Base-by-base conservation (phyloP, 108 stramenopile genomes). In the Pseudonitzschia multistriata region DNA sequence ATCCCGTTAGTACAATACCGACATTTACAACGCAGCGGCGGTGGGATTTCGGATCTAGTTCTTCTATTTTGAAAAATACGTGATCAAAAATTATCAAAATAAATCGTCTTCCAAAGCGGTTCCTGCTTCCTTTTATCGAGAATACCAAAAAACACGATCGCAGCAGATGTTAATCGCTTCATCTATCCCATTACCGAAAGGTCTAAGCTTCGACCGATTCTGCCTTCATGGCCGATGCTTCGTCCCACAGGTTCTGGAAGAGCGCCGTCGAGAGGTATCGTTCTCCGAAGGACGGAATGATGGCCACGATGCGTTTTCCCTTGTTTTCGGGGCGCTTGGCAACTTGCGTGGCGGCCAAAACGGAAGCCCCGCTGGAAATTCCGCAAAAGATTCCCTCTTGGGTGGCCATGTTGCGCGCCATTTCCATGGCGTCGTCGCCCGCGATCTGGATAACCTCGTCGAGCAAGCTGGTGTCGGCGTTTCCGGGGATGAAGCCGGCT, bases 171-270 rank as follows among this genome's bases (percentile, higher is more conserved):
- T 13, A 13, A 6, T 45, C 42, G 7, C 3, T 45, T 1, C 3
- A 45, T 52, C 22, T 11, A 25, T 24, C n/a, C n/a, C 6, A 39
- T 7, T 0, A 63, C 0, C 24, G 3, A 21, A 28, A 0, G 2
- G 14, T 30, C 67, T 74, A 79, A 6, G 65, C 79, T 37, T 70
- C 73, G 27, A 81, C 61, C 17, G 81, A 54, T 60, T 87, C 95
- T 0, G 95, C 81, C 76, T 90, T 93, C 60, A 91, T 83, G 54
- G 60, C 68, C 28, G 79, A 45, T 54, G 88, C 89, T 77, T 96
- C 95, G 72, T 96, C 95, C 91, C 92, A 93, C 76, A 97, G 78
- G 76, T 87, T 88, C 77, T 94, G 92, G 78, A 97, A 97, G 48
- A 91, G 67, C 5, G 85, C 84, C 13, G 90, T 91, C 29, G 84